Evolutionary conservation across 768 basidiomycete species (phyloP), one percentile per base, ranked within the genome.

Genomic region (Naganishia vaughanmartiniae): DNA sequence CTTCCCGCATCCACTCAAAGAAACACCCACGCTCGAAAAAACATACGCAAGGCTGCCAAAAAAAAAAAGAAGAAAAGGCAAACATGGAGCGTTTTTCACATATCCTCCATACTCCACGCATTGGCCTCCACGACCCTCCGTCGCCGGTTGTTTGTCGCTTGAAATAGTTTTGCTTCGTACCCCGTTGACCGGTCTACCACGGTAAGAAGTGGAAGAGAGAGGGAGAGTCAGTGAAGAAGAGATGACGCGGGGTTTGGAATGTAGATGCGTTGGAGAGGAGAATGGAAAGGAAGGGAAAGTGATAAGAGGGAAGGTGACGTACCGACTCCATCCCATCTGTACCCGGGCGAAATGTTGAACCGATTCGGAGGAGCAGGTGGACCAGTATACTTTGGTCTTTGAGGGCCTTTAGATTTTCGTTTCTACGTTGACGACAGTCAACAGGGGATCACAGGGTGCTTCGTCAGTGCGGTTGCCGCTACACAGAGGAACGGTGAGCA

Each of bases 311-410:
- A 30, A 39, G 26, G 14, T 36, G 12, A 83, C 76, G 75, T 73
- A 92, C 94, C 94, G 73, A 98, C 96, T 33, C 96, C 96, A 79
- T 99, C 96, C 96, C 96, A 99, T 78, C 95, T 85, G 80, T 93
- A 92, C 0, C 96, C 96, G 30, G 96, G 96, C 73, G 87, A 89
- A 73, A 99, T 97, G 28, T 90, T 89, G 80, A 95, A 98, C 9
- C 96, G 88, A 83, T 99, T 98, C 10, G 95, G 94, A 17, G 93
- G 89, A 0, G 92, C 39, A 91, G 89, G 87, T 0, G 94, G 92
- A 15, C 94, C 93, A 21, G 81, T 84, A 80, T 97, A 97, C 79
- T 89, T 88, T 11, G 95, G 96, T 81, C 85, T 88, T 65, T 86
- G 86, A 1, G 92, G 89, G 0, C 88, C 91, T 75, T 90, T 91